These are phyloP conservation scores for Juglanconis oblonga DNA, from an alignment of 2,329 filamentous ascomycete species.

Conservation along the genomic window DNA sequence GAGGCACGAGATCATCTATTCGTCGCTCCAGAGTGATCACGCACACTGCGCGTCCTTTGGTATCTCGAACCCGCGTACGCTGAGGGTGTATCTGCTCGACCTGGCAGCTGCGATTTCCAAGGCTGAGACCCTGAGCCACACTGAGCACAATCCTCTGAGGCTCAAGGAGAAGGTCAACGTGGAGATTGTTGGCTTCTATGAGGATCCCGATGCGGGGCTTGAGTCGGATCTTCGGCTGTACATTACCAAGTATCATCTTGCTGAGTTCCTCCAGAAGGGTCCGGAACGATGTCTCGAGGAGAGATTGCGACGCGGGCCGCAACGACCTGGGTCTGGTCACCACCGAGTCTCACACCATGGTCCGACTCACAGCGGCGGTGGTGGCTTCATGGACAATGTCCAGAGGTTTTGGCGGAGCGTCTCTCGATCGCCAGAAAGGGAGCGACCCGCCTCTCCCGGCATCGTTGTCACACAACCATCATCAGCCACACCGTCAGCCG, in stretches of 20 bases:
- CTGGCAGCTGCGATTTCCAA: slow-evolving; percentile 35
- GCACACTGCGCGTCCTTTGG: slow-evolving; percentile 55
- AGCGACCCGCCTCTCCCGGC: slow-evolving; percentile 28
- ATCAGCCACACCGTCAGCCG: slow-evolving; percentile 25
- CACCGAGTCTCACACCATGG: background rate
- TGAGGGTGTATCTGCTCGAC: slow-evolving; percentile 38
- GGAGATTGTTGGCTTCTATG: slow-evolving; percentile 59
- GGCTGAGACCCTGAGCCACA: slow-evolving; percentile 33
- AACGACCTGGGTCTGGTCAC: background rate
- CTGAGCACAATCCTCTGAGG: slow-evolving; percentile 42
- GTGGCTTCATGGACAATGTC: slow-evolving; percentile 24
- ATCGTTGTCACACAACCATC: slow-evolving; percentile 35
- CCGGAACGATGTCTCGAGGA: slow-evolving; percentile 54
- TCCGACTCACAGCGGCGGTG: slow-evolving; percentile 11
- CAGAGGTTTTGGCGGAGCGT: slow-evolving; percentile 25
- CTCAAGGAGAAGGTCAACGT: slow-evolving; percentile 54
- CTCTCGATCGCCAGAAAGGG: slow-evolving; percentile 15
- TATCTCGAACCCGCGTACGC: slow-evolving; percentile 43
- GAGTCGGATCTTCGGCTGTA: slow-evolving; percentile 46
- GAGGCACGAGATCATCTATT: slow-evolving; percentile 49
- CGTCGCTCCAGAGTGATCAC: slow-evolving; percentile 50
- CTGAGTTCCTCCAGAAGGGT: slow-evolving; percentile 54
- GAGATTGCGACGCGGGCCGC: slow-evolving; percentile 35
- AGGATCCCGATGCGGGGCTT: slow-evolving; percentile 41
- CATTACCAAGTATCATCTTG: slow-evolving; percentile 47